Base-by-base conservation (phyloP, 2,329 filamentous ascomycete species). In the Rhynchosporium agropyri region DNA sequence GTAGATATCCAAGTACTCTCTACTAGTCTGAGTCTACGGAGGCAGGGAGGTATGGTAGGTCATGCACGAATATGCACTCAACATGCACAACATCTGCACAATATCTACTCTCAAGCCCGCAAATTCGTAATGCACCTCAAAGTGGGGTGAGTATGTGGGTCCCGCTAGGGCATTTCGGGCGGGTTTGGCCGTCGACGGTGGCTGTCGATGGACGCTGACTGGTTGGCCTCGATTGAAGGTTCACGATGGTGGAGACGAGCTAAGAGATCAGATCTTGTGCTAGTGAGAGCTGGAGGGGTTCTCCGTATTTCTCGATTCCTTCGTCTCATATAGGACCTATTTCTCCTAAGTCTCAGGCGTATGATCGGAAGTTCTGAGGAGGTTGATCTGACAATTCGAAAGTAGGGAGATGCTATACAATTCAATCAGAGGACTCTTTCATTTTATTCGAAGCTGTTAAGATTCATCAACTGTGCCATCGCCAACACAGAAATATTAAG, bases 271-370 rank as follows among this genome's bases (percentile, higher is more conserved):
- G 38, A 20, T 43, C 9, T 38, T 20, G 56, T 43, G 43, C 31
- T 15, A 50, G 50, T n/a, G 38, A 13, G 55, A 58, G 42, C 43
- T 58, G 56, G 56, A 48, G 56, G 56, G 56, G 56, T 58, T 58
- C 12, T 46, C 20, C 20, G 20, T 28, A 29, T 45, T 56, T 58
- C 28, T 58, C 49, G 31, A 12, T 36, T 58, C 20, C 29, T 29
- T 58, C 8, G 29, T 36, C 9, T 5, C 2, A 28, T 28, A 31
- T 5, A 26, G 20, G 29, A 12, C 5, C 2, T 9, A 7, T 58
- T 40, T 46, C n/a, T 28, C 2, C 9, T 49, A 38, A 26, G 31
- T 58, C 12, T 28, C 8, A 38, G 10, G 1, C 49, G 15, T 43
- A 31, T 45, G 7, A 43, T n/a, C 15, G 3, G 2, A n/a, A 45